Conservation (phyloP, 2,329 filamentous ascomycete species). For the Zymoseptoria ardabiliae region DNA sequence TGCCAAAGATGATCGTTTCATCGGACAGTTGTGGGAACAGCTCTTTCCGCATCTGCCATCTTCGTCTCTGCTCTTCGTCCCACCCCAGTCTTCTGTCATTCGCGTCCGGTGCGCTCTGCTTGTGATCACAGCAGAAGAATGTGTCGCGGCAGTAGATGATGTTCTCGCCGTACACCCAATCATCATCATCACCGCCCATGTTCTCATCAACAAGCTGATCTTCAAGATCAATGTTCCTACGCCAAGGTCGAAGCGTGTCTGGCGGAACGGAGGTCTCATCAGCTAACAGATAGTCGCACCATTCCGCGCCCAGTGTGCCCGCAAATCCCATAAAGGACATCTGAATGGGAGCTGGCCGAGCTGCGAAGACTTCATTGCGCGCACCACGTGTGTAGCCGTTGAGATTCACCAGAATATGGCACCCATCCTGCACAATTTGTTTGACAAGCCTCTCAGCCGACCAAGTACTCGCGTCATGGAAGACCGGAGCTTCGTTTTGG, state of each 20-base stretch:
- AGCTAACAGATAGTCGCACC: conserved; percentile 95
- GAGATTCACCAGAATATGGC: conserved; percentile 94
- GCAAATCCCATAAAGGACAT: conserved; percentile 99
- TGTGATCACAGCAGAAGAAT: conserved; percentile 97
- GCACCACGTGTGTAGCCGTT: conserved; percentile 96
- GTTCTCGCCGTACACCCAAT: conserved; percentile 96
- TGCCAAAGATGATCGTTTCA: conserved; percentile 83
- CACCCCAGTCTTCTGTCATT: conserved; percentile 63
- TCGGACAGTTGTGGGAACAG: conserved; percentile 78
- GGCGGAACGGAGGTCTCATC: conserved; percentile 80
- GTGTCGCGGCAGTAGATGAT: conserved; percentile 91
- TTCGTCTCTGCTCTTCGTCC: conserved; percentile 71
- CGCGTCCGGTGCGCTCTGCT: conserved; percentile 74
- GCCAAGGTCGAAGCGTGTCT: conserved; percentile 71
- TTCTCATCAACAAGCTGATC: conserved; percentile 59
- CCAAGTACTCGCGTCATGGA: conserved; percentile 83
- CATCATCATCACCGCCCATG: conserved; percentile 54
- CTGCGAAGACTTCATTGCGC: conserved; percentile 95
- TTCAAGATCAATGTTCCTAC: conserved; percentile 65
- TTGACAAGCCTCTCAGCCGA: conserved; percentile 73
- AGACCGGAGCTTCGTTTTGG: conserved; percentile 83
- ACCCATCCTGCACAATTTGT: conserved; percentile 78
- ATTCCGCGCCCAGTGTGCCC: conserved; percentile 89
- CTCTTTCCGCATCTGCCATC: conserved; percentile 90
- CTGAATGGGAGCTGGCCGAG: conserved; percentile 86